These are phyloP conservation scores for Penicillium sp. DNA, from an alignment of 2,329 filamentous ascomycete species.

Conservation along the genomic window DNA sequence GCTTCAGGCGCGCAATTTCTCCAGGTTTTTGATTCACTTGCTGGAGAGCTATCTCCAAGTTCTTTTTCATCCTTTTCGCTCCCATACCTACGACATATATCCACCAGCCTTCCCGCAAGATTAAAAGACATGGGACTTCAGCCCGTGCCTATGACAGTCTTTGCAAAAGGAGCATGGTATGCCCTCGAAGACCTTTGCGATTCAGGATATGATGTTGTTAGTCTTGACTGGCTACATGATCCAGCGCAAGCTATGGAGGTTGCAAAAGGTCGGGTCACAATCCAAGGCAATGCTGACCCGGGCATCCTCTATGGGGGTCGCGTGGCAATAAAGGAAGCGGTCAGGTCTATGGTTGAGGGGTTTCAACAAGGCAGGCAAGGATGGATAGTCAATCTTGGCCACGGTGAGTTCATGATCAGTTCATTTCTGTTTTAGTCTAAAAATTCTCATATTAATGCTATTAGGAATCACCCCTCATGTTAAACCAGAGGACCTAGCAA, in stretches of 20 bases:
- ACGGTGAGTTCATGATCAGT: no score
- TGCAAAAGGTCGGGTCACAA: conserved; percentile 73
- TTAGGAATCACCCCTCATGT: no score
- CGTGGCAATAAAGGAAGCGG: conserved; percentile 76
- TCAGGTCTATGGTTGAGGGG: conserved; percentile 82
- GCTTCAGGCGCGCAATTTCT: conserved; percentile 91
- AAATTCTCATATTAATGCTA: no score
- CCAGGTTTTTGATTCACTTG: conserved; percentile 98
- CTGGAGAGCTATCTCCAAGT: conserved; percentile 82
- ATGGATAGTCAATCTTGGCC: conserved; percentile 96
- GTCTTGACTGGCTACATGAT: conserved; percentile 92
- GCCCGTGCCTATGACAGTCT: conserved; percentile 92
- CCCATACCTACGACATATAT: conserved; percentile 83
- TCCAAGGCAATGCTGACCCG: conserved; percentile 96
- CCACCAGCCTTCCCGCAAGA: conserved; percentile 73
- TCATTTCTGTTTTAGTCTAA: no score
- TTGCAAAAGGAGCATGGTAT: conserved; percentile 97
- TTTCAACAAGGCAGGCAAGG: conserved; percentile 83
- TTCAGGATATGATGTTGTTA: conserved; percentile 89
- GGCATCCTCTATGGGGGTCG: conserved; percentile 86
- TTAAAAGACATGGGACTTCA: conserved; percentile 74
- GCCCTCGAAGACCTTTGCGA: conserved; percentile 84
- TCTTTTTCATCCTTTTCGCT: conserved; percentile 83
- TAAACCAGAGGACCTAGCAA: no score
- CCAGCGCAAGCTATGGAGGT: conserved; percentile 80